These are phyloP conservation scores for Rhynchospora breviuscula DNA, from an alignment of 176 grass and related monocot species.

Conservation along the genomic window DNA sequence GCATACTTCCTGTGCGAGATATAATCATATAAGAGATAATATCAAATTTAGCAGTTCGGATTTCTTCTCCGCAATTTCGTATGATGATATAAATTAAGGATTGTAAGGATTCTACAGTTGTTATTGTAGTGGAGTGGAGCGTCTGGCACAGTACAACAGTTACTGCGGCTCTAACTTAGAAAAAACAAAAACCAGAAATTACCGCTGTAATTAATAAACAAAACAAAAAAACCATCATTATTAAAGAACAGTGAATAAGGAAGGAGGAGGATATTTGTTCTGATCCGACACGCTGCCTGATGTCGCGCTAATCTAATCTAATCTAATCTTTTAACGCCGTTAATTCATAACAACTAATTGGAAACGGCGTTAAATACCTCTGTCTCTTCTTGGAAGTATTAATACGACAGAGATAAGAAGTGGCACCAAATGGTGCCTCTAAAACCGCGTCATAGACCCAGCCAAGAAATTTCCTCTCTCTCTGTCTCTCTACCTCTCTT, in stretches of 20 bases:
- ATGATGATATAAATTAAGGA: too few species aligned
- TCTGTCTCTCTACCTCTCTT: not conserved
- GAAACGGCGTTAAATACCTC: not conserved
- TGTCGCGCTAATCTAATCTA: not conserved
- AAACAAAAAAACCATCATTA: not conserved
- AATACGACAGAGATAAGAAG: not conserved
- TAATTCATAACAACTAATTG: not conserved
- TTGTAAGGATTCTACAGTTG: not conserved
- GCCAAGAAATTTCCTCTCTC: not conserved
- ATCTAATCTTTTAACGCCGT: constrained; percentile 2
- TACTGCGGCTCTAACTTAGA: not conserved
- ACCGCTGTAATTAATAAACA: not conserved
- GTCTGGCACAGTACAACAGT: too few species aligned
- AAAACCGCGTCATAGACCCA: constrained; percentile 1
- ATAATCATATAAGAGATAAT: too few species aligned
- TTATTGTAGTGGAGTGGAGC: not conserved
- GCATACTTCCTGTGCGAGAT: too few species aligned
- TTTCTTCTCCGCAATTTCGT: too few species aligned
- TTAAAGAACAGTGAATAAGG: too few species aligned
- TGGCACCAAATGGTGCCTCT: not conserved
- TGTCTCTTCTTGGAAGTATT: not conserved
- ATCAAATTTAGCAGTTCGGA: too few species aligned
- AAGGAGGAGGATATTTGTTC: constrained; percentile 4
- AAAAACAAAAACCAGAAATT: not conserved
- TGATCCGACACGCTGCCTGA: not conserved